Evolutionary conservation across 352 stramenopile species (phyloP).

Genomic region (Phytophthora agathidicida): DNA sequence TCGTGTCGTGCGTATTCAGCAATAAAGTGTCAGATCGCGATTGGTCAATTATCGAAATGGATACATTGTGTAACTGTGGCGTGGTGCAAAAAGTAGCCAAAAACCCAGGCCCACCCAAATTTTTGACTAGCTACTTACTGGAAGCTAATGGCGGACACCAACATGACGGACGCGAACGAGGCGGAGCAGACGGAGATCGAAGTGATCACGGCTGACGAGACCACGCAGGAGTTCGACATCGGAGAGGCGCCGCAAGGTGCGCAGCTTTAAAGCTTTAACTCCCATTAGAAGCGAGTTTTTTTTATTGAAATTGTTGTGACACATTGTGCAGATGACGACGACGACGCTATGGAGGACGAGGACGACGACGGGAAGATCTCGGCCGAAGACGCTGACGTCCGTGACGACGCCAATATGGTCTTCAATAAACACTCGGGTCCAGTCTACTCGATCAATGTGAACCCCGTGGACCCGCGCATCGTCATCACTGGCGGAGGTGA

Average conservation of each 20-base stretch:
- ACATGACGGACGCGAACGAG: constrained; percentile 37
- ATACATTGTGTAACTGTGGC: not conserved
- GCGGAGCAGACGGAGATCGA: constrained; percentile 75
- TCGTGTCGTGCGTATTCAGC: not conserved
- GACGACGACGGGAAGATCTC: constrained; percentile 70
- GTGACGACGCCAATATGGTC: constrained; percentile 79
- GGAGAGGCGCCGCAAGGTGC: constrained; percentile 78
- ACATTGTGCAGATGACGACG: constrained; percentile 54
- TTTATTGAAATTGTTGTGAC: not conserved
- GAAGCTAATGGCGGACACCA: constrained; percentile 25
- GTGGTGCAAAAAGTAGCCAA: not conserved
- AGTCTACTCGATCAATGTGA: constrained; percentile 85
- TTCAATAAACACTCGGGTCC: constrained; percentile 79
- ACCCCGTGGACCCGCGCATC: constrained; percentile 81
- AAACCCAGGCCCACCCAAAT: constrained; percentile 25
- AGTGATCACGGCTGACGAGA: constrained; percentile 84
- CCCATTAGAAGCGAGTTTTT: not conserved
- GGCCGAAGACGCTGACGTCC: constrained; percentile 69
- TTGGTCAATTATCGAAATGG: constrained; percentile 28
- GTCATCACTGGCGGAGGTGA: constrained; percentile 86
- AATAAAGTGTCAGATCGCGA: constrained; percentile 41
- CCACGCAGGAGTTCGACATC: constrained; percentile 83
- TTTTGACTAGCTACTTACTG: constrained; percentile 23
- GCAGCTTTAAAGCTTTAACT: constrained; percentile 4
- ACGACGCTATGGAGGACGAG: constrained; percentile 69